These are phyloP conservation scores for Pascua guehoae DNA, from an alignment of 1,284 basidiomycete genomes.

Conservation along the genomic window DNA sequence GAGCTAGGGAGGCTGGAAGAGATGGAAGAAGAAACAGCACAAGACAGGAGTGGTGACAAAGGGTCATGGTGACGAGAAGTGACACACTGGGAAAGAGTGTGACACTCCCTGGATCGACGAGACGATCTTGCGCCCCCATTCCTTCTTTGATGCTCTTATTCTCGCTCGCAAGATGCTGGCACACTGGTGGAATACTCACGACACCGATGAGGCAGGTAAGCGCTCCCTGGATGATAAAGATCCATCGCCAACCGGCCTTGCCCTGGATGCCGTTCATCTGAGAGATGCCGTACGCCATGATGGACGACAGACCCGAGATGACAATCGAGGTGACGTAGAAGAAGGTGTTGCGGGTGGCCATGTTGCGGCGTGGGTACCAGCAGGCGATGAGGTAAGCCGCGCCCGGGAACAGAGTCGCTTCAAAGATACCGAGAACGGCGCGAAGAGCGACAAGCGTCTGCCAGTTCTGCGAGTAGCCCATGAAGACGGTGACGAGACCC, in stretches of 20 bases:
- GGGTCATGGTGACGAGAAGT: no score
- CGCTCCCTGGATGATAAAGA: constrained; percentile 19
- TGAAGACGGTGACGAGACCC: constrained; percentile 39
- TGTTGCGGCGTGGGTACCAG: constrained; percentile 19
- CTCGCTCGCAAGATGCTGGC: constrained; percentile 5
- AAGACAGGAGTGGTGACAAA: no score
- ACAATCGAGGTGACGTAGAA: constrained; percentile 18
- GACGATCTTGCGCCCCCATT: neutral
- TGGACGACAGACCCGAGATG: constrained; percentile 12
- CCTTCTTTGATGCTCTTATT: neutral
- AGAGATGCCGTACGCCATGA: constrained; percentile 9
- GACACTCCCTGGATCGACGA: no score
- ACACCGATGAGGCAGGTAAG: constrained; percentile 41
- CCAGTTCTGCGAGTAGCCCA: constrained; percentile 37
- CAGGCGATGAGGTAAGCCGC: constrained; percentile 21
- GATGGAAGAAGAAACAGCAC: no score
- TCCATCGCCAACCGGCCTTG: constrained; percentile 11
- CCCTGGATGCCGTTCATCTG: constrained; percentile 4
- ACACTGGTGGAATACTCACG: constrained; percentile 8
- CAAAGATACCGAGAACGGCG: constrained; percentile 25
- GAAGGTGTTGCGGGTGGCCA: constrained; percentile 15
- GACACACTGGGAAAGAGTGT: no score
- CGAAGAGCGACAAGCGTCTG: constrained; percentile 21
- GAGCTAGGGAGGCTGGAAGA: no score
- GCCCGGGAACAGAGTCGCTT: constrained; percentile 26